phyloP scores from a whole-genome alignment of 1,284 basidiomycete species.

The Athelia sp. region DNA sequence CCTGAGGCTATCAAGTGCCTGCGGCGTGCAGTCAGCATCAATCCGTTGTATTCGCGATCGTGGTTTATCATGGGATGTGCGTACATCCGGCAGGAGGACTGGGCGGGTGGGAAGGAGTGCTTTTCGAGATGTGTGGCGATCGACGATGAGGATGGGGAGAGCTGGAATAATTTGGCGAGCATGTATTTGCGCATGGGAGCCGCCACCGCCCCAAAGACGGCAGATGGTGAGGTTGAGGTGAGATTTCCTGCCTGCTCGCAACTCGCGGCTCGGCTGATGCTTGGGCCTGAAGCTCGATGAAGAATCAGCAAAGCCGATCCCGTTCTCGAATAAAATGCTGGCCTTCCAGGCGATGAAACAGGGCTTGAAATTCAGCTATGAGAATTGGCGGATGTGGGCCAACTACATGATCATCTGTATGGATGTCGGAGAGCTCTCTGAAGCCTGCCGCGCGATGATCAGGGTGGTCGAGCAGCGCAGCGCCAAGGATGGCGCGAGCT shows the following conservation, averaged over 20 bases:
- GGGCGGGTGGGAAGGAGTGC: conserved; percentile 79
- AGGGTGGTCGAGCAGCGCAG: conserved; percentile 82
- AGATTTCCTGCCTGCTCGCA: too few relatives aligned
- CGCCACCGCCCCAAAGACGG: conserved; percentile 23
- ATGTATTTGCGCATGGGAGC: conserved; percentile 84
- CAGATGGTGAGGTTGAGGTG: background rate
- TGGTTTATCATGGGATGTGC: conserved; percentile 98
- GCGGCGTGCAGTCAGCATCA: conserved; percentile 76
- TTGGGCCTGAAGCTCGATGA: conserved; percentile 12
- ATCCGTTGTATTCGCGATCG: conserved; percentile 80
- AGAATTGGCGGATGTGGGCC: conserved; percentile 97
- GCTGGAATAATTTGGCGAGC: conserved; percentile 97
- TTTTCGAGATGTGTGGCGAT: conserved; percentile 86
- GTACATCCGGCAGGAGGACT: conserved; percentile 74
- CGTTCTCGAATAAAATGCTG: conserved; percentile 74
- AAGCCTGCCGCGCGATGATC: conserved; percentile 80
- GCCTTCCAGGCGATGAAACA: conserved; percentile 95
- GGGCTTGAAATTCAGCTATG: conserved; percentile 79
- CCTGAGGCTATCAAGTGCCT: conserved; percentile 64
- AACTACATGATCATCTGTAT: conserved; percentile 96
- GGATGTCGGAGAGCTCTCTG: conserved; percentile 89
- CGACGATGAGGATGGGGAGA: conserved; percentile 96
- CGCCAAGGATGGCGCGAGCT: conserved; percentile 53
- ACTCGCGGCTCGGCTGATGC: background rate
- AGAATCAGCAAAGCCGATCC: conserved; percentile 27